Evolutionary conservation across 1,139 yeast genomes (phyloP).

Genomic region (Entelexis paramagnoliae): DNA sequence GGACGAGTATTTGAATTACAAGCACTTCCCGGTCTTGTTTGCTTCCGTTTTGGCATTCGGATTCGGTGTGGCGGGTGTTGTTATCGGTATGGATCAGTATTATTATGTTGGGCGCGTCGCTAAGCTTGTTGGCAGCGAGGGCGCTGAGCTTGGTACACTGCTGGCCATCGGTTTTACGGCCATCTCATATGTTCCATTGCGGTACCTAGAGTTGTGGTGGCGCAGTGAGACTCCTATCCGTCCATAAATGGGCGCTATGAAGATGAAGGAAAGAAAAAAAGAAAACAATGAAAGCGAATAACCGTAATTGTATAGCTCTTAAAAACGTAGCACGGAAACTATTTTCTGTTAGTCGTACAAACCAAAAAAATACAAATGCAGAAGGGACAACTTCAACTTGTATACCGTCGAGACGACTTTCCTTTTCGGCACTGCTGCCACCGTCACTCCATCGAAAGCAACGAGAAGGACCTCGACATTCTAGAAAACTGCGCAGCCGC

Average conservation of each 20-base stretch:
- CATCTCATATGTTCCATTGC: conserved; percentile 48
- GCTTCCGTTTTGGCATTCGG: conserved; percentile 55
- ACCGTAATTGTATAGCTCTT: too few relatives aligned
- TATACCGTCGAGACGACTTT: too few relatives aligned
- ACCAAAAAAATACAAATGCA: too few relatives aligned
- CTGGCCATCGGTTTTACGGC: conserved; percentile 65
- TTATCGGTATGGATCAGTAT: conserved; percentile 72
- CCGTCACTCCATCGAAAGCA: neutral
- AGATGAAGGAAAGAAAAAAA: too few relatives aligned
- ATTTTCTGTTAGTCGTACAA: too few relatives aligned
- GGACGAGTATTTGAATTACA: conserved; percentile 52
- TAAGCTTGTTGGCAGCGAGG: conserved; percentile 41
- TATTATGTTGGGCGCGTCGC: conserved; percentile 71
- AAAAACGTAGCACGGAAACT: too few relatives aligned
- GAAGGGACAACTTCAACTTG: too few relatives aligned
- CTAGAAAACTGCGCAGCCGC: neutral
- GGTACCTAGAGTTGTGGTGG: conserved; percentile 51
- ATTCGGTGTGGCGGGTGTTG: conserved; percentile 64
- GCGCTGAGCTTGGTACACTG: conserved; percentile 80
- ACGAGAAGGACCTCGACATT: neutral
- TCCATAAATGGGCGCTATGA: conserved; percentile 2
- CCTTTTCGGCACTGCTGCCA: too few relatives aligned
- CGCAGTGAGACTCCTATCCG: conserved; percentile 12
- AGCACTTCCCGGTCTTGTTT: conserved; percentile 47
- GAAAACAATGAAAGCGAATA: neutral